Percentiles rank a stretch among this genome's conserved stretches.
These are phyloP conservation scores for Pseudogymnoascus sp. DNA, from an alignment of 2,329 filamentous ascomycete genomes.

Conservation along the genomic window DNA sequence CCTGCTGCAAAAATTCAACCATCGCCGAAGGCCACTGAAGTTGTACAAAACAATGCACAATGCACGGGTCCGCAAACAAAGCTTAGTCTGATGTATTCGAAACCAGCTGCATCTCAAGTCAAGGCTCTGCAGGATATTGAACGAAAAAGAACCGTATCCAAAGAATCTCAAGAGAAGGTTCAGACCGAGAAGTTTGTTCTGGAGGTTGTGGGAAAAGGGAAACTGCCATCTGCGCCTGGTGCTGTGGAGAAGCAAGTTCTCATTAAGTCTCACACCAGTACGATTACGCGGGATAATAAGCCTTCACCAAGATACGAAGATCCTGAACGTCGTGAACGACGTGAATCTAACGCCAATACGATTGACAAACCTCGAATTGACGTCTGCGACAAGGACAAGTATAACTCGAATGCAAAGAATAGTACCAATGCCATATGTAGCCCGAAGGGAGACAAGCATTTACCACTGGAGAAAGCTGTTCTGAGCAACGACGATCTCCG, in stretches of 20 bases:
- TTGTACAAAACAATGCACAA: not conserved
- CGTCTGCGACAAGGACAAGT: constrained; percentile 18
- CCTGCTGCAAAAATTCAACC: not conserved
- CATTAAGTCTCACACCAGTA: constrained; percentile 24
- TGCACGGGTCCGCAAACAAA: not conserved
- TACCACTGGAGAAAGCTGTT: constrained; percentile 20
- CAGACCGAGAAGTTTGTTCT: constrained; percentile 17
- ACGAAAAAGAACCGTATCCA: constrained; percentile 12
- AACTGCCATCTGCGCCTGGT: not conserved
- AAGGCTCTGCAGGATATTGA: not conserved
- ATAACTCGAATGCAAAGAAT: constrained; percentile 17
- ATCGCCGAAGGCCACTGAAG: not conserved
- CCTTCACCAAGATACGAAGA: not conserved
- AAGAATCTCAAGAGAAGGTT: constrained; percentile 8
- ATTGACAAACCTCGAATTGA: constrained; percentile 12
- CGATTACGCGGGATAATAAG: constrained; percentile 22
- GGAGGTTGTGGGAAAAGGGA: constrained; percentile 13
- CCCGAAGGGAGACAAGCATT: constrained; percentile 15
- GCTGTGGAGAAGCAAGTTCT: constrained; percentile 17
- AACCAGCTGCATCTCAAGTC: constrained; percentile 21
- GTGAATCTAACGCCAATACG: not conserved
- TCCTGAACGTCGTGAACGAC: not conserved
- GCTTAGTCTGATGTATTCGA: constrained; percentile 13
- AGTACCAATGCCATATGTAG: constrained; percentile 12
- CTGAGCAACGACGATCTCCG: constrained; percentile 26